Conservation (phyloP, 495 filamentous ascomycete genomes). For the Bryoglossum gracile region DNA sequence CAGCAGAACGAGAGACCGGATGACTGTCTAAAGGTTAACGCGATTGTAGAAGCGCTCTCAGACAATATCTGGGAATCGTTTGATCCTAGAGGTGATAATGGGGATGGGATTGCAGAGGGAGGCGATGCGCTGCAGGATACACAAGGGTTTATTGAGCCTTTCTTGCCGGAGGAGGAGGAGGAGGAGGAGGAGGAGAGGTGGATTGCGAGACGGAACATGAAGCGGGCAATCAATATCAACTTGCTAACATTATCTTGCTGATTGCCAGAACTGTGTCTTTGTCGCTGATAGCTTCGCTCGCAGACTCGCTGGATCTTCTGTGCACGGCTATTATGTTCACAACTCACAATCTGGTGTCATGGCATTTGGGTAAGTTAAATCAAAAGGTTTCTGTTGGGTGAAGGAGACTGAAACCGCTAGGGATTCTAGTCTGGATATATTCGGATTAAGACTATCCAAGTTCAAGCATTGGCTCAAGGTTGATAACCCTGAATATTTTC, state of each 20-base stretch:
- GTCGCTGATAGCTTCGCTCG: conserved; percentile 39
- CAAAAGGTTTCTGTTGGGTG: conserved; percentile 40
- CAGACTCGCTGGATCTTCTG: conserved; percentile 41
- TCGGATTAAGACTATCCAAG: conserved; percentile 42
- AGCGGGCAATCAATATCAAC: conserved; percentile 48
- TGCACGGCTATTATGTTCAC: conserved; percentile 42
- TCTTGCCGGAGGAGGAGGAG: conserved; percentile 44
- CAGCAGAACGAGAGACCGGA: conserved; percentile 42
- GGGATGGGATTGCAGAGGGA: conserved; percentile 40
- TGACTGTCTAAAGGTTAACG: conserved; percentile 47
- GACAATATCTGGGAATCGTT: conserved; percentile 47
- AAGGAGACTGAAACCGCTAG: conserved; percentile 39
- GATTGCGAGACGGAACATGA: conserved; percentile 32
- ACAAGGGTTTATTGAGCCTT: conserved; percentile 33
- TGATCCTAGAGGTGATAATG: conserved; percentile 39
- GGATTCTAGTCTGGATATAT: conserved; percentile 40
- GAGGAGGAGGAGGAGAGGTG: conserved; percentile 38
- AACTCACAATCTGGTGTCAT: conserved; percentile 38
- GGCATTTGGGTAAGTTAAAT: conserved; percentile 33
- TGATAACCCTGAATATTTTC: not conserved
- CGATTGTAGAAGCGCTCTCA: conserved; percentile 39
- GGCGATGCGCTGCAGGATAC: conserved; percentile 32
- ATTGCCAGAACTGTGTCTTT: conserved; percentile 36
- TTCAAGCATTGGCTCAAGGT: conserved; percentile 43
- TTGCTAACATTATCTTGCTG: conserved; percentile 40